These are phyloP conservation scores for Leccinum pseudoinsigne DNA, from an alignment of 1,284 basidiomycete species.

Conservation along the genomic window DNA sequence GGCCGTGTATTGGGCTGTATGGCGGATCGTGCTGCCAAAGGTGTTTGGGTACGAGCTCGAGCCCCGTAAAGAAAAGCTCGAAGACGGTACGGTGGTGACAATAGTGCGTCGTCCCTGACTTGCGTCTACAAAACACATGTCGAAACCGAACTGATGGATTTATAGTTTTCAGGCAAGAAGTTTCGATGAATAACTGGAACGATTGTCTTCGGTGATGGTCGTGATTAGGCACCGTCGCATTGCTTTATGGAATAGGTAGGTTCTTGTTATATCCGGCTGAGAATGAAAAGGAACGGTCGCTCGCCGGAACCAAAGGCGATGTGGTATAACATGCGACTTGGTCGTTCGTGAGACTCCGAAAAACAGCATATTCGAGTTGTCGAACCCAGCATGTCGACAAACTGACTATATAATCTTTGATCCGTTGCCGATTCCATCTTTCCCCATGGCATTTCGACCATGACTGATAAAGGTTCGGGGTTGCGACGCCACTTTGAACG, in stretches of 20 bases:
- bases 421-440: not conserved
- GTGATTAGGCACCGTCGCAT: not conserved
- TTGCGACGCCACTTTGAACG: not conserved
- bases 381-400: not conserved
- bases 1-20: slow-evolving; percentile 54
- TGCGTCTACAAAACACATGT: not conserved
- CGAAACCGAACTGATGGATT: not conserved
- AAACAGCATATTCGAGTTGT: not conserved
- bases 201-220: not conserved
- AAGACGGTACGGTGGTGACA: slow-evolving; percentile 58
- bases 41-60: slow-evolving; percentile 50
- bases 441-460: not conserved
- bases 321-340: not conserved
- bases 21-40: slow-evolving; percentile 50
- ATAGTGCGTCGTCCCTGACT: slow-evolving; percentile 42
- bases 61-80: slow-evolving; percentile 46
- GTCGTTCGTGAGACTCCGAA: not conserved
- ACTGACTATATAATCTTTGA: not conserved
- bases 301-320: not conserved
- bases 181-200: not conserved
- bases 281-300: not conserved
- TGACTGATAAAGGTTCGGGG: not conserved
- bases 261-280: not conserved
- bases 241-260: not conserved
- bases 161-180: slow-evolving; percentile 23